These are phyloP conservation scores for Raffaelea ambrosiae DNA, from an alignment of 2,329 filamentous ascomycete genomes.

Conservation along the genomic window DNA sequence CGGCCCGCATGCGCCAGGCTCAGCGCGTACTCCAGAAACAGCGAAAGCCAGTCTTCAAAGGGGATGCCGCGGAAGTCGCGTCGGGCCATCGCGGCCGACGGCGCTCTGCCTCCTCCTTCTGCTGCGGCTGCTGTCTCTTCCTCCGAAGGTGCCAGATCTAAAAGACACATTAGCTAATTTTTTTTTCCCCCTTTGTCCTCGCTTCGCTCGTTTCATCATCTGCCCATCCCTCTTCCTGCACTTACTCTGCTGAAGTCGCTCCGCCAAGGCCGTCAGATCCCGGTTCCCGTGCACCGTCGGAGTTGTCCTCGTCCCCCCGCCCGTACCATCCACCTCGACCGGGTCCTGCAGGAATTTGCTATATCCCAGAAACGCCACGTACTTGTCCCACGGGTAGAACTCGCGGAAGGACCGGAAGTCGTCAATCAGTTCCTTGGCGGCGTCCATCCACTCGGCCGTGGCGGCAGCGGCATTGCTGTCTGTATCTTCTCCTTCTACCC, in stretches of 20 bases:
- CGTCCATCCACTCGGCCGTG: constrained; percentile 46
- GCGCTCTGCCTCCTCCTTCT: constrained; percentile 5
- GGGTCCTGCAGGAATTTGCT: constrained; percentile 25
- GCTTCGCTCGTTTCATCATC: no score
- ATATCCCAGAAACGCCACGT: constrained; percentile 46
- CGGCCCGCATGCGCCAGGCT: constrained; percentile 61
- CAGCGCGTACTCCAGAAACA: constrained; percentile 83
- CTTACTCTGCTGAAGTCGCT: constrained; percentile 46
- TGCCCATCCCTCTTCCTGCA: constrained; percentile 7
- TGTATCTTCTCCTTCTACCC: constrained; percentile 22
- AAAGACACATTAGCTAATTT: neutral
- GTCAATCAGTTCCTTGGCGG: constrained; percentile 50
- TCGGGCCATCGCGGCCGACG: constrained; percentile 12
- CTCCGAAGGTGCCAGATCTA: neutral
- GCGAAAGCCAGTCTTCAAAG: constrained; percentile 78
- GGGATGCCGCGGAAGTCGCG: constrained; percentile 58
- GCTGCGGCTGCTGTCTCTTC: neutral
- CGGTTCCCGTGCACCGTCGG: constrained; percentile 14
- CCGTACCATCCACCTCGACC: constrained; percentile 17
- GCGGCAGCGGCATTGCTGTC: no score
- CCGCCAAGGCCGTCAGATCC: constrained; percentile 46
- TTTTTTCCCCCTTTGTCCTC: no score
- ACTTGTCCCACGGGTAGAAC: constrained; percentile 61
- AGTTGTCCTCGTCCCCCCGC: neutral
- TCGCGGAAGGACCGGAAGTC: constrained; percentile 56